A percentile compares a stretch with the other conserved stretches of the same genome.
These are phyloP conservation scores for Alternaria tenuissima DNA, from an alignment of 2,329 filamentous ascomycete species.

Conservation along the genomic window DNA sequence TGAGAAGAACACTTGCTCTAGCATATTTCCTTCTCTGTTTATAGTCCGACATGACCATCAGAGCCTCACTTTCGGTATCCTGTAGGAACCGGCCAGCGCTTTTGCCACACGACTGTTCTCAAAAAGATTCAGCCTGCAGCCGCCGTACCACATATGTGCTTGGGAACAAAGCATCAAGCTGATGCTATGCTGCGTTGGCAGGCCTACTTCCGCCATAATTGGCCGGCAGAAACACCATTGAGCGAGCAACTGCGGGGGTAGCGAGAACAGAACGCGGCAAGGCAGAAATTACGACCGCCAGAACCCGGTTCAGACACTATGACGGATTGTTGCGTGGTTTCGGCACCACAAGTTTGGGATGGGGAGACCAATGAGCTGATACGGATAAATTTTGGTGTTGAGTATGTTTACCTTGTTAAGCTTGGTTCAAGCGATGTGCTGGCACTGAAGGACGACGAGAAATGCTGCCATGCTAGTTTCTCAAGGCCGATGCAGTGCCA, in stretches of 20 bases:
- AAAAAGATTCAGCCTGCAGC: conserved; percentile 30
- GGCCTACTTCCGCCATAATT: conserved; percentile 35
- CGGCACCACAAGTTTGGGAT: conserved; percentile 32
- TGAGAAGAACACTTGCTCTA: conserved; percentile 31
- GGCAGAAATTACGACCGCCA: conserved; percentile 34
- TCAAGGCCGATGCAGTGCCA: conserved; percentile 37
- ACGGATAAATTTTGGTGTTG: conserved; percentile 24
- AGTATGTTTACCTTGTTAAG: conserved; percentile 33
- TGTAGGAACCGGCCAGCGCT: conserved; percentile 25
- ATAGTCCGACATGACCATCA: conserved; percentile 37
- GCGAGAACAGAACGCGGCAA: conserved; percentile 32
- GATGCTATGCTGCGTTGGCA: conserved; percentile 45
- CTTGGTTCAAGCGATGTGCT: conserved; percentile 43
- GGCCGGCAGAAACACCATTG: conserved; percentile 35
- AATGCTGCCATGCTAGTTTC: conserved; percentile 36
- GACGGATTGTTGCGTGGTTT: conserved; percentile 37
- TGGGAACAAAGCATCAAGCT: conserved; percentile 29
- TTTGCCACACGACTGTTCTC: conserved; percentile 37
- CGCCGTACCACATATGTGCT: conserved; percentile 31
- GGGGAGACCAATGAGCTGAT: conserved; percentile 36
- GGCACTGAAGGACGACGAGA: conserved; percentile 39
- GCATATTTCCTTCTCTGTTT: conserved; percentile 39
- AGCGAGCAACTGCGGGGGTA: conserved; percentile 37
- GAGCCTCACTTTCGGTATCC: conserved; percentile 38
- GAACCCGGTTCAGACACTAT: conserved; percentile 40